Evolutionary conservation across 2,329 filamentous ascomycete genomes (phyloP).

Genomic region (Alternaria panax): DNA sequence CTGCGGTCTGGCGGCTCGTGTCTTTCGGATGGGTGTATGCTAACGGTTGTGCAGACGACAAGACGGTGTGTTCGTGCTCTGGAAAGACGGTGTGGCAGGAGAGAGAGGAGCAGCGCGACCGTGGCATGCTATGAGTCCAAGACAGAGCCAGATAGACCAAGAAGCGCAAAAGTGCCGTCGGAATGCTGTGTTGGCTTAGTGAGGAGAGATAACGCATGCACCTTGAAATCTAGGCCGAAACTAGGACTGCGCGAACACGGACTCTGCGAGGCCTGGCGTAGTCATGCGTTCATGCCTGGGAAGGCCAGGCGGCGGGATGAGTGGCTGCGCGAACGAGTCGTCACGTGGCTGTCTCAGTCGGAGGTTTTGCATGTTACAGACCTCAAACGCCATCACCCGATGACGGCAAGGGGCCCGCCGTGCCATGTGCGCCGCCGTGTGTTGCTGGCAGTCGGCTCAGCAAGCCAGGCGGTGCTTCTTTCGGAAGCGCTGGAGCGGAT

Average conservation of each 20-base stretch:
- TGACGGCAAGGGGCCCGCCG: constrained; percentile 22
- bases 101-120: constrained; percentile 83
- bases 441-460: constrained; percentile 18
- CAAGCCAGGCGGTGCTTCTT: constrained; percentile 4
- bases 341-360: constrained; percentile 50
- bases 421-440: constrained; percentile 16
- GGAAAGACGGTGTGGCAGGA: constrained; percentile 99
- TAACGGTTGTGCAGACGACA: constrained; percentile 66
- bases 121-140: constrained; percentile 79
- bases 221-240: constrained; percentile 47
- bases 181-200: constrained; percentile 24
- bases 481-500: constrained; percentile 25
- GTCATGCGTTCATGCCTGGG: constrained; percentile 49
- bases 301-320: constrained; percentile 25
- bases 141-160: constrained; percentile 26
- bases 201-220: constrained; percentile 28
- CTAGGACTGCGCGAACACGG: constrained; percentile 41
- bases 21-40: not conserved
- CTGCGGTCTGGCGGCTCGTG: not conserved
- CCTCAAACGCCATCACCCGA: constrained; percentile 43
- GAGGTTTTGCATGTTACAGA: constrained; percentile 47
- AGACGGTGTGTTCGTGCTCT: constrained; percentile 96
- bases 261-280: constrained; percentile 32
- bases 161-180: constrained; percentile 26
- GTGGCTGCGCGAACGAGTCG: constrained; percentile 24